These are phyloP conservation scores for Nicotiana benthamiana DNA, from an alignment of 257 asterid species.

Conservation along the genomic window DNA sequence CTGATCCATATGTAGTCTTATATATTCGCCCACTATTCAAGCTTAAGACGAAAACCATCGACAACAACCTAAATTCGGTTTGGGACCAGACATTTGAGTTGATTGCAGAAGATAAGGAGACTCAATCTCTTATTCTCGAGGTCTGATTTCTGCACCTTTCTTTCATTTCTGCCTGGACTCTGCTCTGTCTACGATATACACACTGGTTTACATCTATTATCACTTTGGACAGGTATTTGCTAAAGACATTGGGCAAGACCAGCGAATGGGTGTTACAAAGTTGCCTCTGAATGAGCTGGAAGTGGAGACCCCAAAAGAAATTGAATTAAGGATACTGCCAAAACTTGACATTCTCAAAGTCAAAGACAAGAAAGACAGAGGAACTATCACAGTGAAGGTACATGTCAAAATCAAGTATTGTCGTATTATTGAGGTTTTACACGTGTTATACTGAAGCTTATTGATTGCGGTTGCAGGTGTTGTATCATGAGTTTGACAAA, in stretches of 20 bases:
- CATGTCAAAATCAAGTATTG: background rate
- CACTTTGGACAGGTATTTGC: slow-evolving; percentile 58
- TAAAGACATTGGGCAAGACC: slow-evolving; percentile 88
- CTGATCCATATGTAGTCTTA: slow-evolving; percentile 81
- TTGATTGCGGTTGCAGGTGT: slow-evolving; percentile 33
- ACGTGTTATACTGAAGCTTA: slow-evolving; percentile 42
- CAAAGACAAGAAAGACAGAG: slow-evolving; percentile 88
- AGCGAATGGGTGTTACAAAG: slow-evolving; percentile 65
- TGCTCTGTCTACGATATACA: background rate
- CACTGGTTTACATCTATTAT: background rate
- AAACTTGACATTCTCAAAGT: slow-evolving; percentile 82
- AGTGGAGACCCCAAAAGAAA: slow-evolving; percentile 53
- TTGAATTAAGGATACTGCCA: slow-evolving; percentile 55
- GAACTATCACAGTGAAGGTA: slow-evolving; percentile 74
- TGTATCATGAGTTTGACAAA: slow-evolving; percentile 78
- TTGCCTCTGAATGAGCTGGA: slow-evolving; percentile 60
- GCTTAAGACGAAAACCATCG: slow-evolving; percentile 78
- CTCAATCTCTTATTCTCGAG: slow-evolving; percentile 79
- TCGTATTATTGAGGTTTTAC: background rate
- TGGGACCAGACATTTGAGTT: slow-evolving; percentile 75
- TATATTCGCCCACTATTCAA: slow-evolving; percentile 84
- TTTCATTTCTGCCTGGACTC: background rate
- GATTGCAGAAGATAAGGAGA: slow-evolving; percentile 96
- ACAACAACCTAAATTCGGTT: slow-evolving; percentile 84
- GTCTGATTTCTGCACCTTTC: slow-evolving; percentile 23